Evolutionary conservation across 805 yeast species (phyloP).

Genomic region (Groenewaldozyma salmanticensis): DNA sequence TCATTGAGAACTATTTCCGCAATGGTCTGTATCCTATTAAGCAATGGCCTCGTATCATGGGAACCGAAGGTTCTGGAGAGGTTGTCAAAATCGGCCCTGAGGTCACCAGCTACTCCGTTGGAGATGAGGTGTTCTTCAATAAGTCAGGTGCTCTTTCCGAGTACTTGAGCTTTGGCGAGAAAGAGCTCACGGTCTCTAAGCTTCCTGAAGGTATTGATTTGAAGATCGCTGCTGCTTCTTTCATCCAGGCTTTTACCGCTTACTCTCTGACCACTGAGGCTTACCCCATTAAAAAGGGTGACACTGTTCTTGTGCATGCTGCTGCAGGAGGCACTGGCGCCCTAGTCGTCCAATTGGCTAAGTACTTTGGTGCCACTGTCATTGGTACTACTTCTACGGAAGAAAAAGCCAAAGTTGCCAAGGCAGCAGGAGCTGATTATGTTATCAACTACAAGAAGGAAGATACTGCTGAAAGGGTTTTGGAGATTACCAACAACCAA

Average conservation of each 20-base stretch:
- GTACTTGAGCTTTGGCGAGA: conserved; percentile 37
- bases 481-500: conserved; percentile 24
- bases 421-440: conserved; percentile 67
- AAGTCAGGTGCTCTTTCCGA: conserved; percentile 57
- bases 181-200: conserved; percentile 31
- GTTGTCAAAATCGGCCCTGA: conserved; percentile 54
- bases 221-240: conserved; percentile 46
- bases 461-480: conserved; percentile 23
- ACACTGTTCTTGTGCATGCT: conserved; percentile 70
- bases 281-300: conserved; percentile 57
- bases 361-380: conserved; percentile 59
- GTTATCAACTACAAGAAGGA: conserved; percentile 36
- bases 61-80: conserved; percentile 52
- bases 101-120: conserved; percentile 47
- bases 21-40: conserved; percentile 59
- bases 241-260: conserved; percentile 74
- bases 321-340: conserved; percentile 96
- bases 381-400: conserved; percentile 78
- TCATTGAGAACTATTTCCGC: conserved; percentile 76
- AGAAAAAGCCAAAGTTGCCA: conserved; percentile 60
- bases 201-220: conserved; percentile 39
- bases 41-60: conserved; percentile 55
- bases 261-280: conserved; percentile 60
- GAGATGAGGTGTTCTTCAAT: conserved; percentile 60
- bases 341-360: conserved; percentile 54